Percentiles rank a stretch among this genome's conserved stretches.
Evolutionary conservation across 1,284 basidiomycete species (phyloP).

Genomic region (Vanrija pseudolonga): DNA sequence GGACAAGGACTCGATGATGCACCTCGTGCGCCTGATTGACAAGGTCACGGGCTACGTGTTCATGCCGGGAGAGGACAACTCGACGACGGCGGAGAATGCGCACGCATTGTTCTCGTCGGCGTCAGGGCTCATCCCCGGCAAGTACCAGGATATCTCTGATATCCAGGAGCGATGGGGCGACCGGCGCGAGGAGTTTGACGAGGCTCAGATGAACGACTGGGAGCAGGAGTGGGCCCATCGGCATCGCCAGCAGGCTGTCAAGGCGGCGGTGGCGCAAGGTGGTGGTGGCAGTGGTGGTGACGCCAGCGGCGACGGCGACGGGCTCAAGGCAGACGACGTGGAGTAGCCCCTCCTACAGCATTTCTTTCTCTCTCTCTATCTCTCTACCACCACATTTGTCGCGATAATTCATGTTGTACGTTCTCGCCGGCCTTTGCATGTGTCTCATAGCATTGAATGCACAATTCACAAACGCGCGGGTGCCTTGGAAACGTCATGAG

Average conservation of each 20-base stretch:
- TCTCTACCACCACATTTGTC: no score
- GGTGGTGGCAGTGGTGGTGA: no score
- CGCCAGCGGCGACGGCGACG: no score
- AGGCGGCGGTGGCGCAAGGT: not conserved
- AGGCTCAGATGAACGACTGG: conserved; percentile 60
- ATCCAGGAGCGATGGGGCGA: conserved; percentile 88
- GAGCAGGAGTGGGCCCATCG: conserved; percentile 45
- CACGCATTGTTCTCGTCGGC: conserved; percentile 66
- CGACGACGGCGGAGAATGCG: conserved; percentile 60
- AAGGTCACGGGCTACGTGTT: conserved; percentile 86
- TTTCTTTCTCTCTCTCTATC: no score
- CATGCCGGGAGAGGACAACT: conserved; percentile 53
- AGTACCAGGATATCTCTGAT: conserved; percentile 62
- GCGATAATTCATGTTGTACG: no score
- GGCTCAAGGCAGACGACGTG: no score
- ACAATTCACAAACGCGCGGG: no score
- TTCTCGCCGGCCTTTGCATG: no score
- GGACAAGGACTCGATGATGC: conserved; percentile 91
- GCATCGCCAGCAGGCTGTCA: conserved; percentile 9
- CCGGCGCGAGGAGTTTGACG: conserved; percentile 70
- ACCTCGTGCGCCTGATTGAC: conserved; percentile 75
- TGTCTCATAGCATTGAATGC: no score
- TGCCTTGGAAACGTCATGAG: no score
- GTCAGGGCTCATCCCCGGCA: conserved; percentile 57
- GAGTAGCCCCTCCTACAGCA: no score